Base-by-base conservation (phyloP, 257 asterid genomes). In the Anisodus acutangulus region DNA sequence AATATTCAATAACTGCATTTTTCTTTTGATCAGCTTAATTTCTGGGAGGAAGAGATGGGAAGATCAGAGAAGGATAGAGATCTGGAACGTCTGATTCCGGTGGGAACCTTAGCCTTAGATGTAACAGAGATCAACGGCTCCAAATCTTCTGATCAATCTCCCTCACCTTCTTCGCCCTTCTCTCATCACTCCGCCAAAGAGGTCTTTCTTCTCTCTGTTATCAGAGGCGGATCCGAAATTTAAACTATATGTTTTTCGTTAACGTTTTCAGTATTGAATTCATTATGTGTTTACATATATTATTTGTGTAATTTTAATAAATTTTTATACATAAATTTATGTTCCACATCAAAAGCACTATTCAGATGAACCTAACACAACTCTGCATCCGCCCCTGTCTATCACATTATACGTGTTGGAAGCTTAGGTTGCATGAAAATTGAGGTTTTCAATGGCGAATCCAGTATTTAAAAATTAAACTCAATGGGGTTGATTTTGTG, bases 51-150 rank as follows among this genome's bases (percentile, higher is more conserved):
- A 12, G 58, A 72, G 1, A 72, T 47, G 80, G 80, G 80, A 72
- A 72, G 80, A 19, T 81, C 68, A 81, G 87, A 80, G 2, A 80
- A 67, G 53, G 88, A 70, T 54, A 80, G 83, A 47, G 89, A 81
- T 82, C 70, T 84, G 8, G 86, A 83, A 80, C 78, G 82, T 80
- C 59, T 84, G 43, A 47, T 84, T 76, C 87, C 87, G 11, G 41
- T 72, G 59, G 80, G 80, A 47, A 72, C 58, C 59, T 19, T 72
- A 19, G 80, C 39, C 11, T 55, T 72, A 47, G 59, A 39, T 13
- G 85, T 80, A 26, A 22, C 86, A 4, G 68, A 58, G 3, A 81
- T 71, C 83, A 8, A 16, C 39, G 87, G 82, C 35, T 41, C 72
- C 15, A 80, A 86, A 54, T 66, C 66, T 15, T 19, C 81, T 2